These are phyloP conservation scores for Dendrobium chrysotoxum DNA, from an alignment of 106 monocot species.

Conservation along the genomic window DNA sequence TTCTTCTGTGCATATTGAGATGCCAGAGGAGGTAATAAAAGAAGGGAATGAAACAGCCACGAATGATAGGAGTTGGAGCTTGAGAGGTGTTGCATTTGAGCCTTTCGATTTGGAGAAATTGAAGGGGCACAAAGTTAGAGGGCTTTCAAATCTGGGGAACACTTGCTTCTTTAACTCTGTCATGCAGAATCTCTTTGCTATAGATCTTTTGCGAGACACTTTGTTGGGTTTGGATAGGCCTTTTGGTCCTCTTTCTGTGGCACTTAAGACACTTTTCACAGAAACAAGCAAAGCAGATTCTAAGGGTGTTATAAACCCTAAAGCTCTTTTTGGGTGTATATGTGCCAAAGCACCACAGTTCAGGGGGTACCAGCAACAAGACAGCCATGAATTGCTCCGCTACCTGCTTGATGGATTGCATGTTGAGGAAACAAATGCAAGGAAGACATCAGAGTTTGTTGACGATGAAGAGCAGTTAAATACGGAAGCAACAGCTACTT, in stretches of 20 bases:
- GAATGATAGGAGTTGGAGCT: conserved; percentile 5
- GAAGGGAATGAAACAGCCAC: conserved; percentile 5
- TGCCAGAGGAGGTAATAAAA: conserved; percentile 21
- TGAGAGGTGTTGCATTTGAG: neutral
- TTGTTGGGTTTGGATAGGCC: conserved; percentile 29
- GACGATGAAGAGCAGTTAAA: conserved; percentile 13
- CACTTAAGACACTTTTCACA: conserved; percentile 57
- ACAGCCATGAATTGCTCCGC: conserved; percentile 84
- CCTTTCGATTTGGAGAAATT: neutral
- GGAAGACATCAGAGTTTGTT: conserved; percentile 21
- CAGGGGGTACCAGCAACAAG: conserved; percentile 75
- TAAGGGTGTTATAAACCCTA: conserved; percentile 35
- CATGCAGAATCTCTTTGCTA: conserved; percentile 54
- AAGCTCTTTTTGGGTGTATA: conserved; percentile 52
- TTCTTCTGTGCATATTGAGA: conserved; percentile 39
- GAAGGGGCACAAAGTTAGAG: conserved; percentile 49
- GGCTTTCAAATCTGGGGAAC: conserved; percentile 65
- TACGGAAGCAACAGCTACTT: conserved; percentile 12
- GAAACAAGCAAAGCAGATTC: conserved; percentile 42
- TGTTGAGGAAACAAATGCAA: conserved; percentile 42
- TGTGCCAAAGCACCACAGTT: conserved; percentile 67
- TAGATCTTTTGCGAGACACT: conserved; percentile 35
- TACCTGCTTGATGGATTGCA: conserved; percentile 66
- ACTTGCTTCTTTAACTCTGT: conserved; percentile 69
- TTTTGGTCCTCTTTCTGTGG: conserved; percentile 51